Conservation (phyloP, 768 basidiomycete genomes). For the Coprinopsis marcescibilis region DNA sequence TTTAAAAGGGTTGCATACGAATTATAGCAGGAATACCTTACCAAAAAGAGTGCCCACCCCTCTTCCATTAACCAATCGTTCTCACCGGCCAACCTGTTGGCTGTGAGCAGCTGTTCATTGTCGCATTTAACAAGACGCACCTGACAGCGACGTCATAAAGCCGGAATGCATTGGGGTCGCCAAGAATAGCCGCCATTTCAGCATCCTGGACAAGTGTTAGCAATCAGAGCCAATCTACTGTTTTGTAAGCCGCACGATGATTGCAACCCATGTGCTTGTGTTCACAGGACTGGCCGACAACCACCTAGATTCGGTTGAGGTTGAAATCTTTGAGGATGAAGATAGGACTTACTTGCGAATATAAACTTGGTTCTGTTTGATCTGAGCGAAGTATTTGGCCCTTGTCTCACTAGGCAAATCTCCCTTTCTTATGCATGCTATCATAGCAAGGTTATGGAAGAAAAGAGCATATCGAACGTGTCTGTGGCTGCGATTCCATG, state of each 20-base stretch:
- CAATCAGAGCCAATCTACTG: background rate
- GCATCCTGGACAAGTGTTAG: conserved; percentile 46
- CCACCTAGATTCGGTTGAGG: conserved; percentile 40
- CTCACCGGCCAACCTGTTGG: conserved; percentile 49
- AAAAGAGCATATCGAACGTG: conserved; percentile 65
- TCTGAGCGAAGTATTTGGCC: conserved; percentile 45
- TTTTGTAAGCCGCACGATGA: conserved; percentile 42
- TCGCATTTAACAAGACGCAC: conserved; percentile 28
- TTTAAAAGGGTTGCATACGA: background rate
- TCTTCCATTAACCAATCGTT: conserved; percentile 72
- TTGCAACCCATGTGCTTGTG: conserved; percentile 59
- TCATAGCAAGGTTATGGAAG: conserved; percentile 65
- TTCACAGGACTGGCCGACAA: conserved; percentile 65
- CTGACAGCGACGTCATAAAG: conserved; percentile 67
- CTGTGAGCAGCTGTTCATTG: background rate
- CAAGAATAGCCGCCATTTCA: conserved; percentile 55
- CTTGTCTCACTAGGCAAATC: conserved; percentile 29
- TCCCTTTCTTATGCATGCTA: conserved; percentile 50
- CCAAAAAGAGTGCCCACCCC: conserved; percentile 62
- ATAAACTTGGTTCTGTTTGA: conserved; percentile 54
- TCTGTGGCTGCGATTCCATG: conserved; percentile 43
- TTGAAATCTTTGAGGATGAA: background rate
- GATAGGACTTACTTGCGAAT: conserved; percentile 44
- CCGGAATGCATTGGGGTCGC: conserved; percentile 53
- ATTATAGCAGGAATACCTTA: conserved; percentile 18